Conservation (phyloP, 2,329 filamentous ascomycete genomes). For the Trichophyton schoenleinii region DNA sequence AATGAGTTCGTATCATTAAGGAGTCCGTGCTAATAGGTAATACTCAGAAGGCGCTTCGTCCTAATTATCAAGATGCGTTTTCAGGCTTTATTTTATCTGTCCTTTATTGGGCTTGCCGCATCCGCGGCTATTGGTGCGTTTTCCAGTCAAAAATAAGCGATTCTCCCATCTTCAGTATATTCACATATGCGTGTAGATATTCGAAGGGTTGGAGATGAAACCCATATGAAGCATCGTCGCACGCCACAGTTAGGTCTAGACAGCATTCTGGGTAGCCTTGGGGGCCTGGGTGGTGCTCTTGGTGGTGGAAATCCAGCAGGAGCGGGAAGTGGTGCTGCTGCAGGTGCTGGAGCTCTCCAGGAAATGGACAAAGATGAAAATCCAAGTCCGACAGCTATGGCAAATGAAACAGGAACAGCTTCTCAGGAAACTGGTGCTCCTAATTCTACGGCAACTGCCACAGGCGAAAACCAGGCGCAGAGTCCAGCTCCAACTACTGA, state of each 20-base stretch:
- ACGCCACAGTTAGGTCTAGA: not conserved
- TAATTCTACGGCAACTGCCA: not conserved
- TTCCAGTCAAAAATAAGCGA: not conserved
- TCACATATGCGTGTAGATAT: not conserved
- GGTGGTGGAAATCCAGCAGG: not conserved
- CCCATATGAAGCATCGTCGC: not conserved
- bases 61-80: slow-evolving; percentile 1
- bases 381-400: not conserved
- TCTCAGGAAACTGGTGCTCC: not conserved
- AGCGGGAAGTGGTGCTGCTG: not conserved
- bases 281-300: not conserved
- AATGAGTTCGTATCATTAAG: not conserved
- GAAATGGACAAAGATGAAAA: not conserved
- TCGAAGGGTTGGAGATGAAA: not conserved
- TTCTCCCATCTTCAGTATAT: not conserved
- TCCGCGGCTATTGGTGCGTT: slow-evolving; percentile 9
- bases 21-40: not conserved
- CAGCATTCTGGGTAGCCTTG: not conserved
- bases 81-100: not conserved
- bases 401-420: not conserved
- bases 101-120: slow-evolving; percentile 6
- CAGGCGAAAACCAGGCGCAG: not conserved
- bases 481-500: not conserved
- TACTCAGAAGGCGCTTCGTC: not conserved
- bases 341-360: not conserved